phyloP scores from a whole-genome alignment of 495 filamentous ascomycete species.

The Entonaema liquescens region DNA sequence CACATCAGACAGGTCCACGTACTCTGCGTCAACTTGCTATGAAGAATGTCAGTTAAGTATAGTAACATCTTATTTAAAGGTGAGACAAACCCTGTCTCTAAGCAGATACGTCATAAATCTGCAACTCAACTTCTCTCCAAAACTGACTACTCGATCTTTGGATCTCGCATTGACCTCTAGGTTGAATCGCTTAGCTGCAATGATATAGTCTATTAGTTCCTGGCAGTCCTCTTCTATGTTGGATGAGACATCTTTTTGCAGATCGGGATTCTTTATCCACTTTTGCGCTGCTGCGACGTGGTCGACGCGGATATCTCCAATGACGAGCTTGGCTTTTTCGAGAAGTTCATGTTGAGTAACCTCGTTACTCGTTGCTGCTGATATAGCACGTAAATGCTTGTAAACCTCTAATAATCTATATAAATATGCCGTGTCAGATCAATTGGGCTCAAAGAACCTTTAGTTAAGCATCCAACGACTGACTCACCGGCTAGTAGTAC shows the following conservation, averaged over 20 bases:
- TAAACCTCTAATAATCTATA: conserved; percentile 61
- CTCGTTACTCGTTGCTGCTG: conserved; percentile 69
- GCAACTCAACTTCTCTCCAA: conserved; percentile 93
- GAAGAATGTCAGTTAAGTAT: conserved; percentile 20
- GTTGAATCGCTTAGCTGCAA: conserved; percentile 64
- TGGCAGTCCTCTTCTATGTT: conserved; percentile 78
- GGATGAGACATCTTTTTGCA: conserved; percentile 64
- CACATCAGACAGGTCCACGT: conserved; percentile 83
- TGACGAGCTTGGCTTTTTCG: conserved; percentile 71
- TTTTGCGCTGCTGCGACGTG: conserved; percentile 72
- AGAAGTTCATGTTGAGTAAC: conserved; percentile 72
- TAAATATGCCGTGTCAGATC: conserved; percentile 21
- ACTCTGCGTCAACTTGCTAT: conserved; percentile 79
- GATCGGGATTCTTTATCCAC: conserved; percentile 67
- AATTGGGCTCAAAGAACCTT: conserved; percentile 7
- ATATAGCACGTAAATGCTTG: conserved; percentile 75
- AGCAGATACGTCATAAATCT: conserved; percentile 84
- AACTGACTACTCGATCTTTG: conserved; percentile 89
- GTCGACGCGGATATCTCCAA: conserved; percentile 77
- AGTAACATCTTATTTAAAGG: background rate
- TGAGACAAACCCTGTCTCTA: conserved; percentile 62
- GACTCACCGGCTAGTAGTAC: conserved; percentile 93
- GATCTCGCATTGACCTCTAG: conserved; percentile 79
- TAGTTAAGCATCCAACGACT: conserved; percentile 51
- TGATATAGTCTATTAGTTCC: conserved; percentile 63